These are phyloP conservation scores for Streptanthus diversifolius DNA, from an alignment of 345 rosid genomes.

Conservation along the genomic window DNA sequence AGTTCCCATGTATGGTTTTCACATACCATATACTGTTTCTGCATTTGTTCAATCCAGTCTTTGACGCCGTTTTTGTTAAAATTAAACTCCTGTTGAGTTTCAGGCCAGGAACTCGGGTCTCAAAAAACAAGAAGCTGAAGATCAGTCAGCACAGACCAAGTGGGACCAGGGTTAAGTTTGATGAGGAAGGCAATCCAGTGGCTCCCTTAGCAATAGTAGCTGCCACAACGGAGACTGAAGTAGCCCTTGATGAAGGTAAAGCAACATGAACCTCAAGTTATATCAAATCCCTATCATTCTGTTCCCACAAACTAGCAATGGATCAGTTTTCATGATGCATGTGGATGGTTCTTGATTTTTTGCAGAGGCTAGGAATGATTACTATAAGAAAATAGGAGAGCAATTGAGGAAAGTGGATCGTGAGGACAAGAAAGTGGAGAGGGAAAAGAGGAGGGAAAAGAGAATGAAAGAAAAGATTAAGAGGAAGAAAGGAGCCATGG, in stretches of 20 bases:
- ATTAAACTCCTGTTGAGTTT: constrained; percentile 16
- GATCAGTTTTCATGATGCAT: not conserved
- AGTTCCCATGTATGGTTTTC: constrained; percentile 46
- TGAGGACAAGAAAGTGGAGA: constrained; percentile 76
- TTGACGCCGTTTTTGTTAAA: not conserved
- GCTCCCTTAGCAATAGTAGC: constrained; percentile 84
- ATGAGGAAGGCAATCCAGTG: constrained; percentile 75
- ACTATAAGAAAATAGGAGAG: constrained; percentile 66
- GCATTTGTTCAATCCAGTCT: not conserved
- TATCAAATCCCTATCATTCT: not conserved
- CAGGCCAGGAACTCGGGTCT: constrained; percentile 65
- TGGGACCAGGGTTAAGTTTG: constrained; percentile 75
- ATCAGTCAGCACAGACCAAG: constrained; percentile 74
- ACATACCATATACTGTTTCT: not conserved
- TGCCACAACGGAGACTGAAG: constrained; percentile 40
- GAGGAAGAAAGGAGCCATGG: constrained; percentile 49
- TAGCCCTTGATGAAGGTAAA: constrained; percentile 69
- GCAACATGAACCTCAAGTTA: not conserved
- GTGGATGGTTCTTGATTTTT: not conserved
- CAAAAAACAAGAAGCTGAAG: constrained; percentile 85
- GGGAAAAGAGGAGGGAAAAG: constrained; percentile 66
- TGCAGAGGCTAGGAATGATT: constrained; percentile 55
- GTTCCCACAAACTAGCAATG: not conserved
- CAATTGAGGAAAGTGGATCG: constrained; percentile 68
- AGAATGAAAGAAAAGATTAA: constrained; percentile 66